phyloP scores from a whole-genome alignment of 75 land plant species.

The Sequoia sempervirens region DNA sequence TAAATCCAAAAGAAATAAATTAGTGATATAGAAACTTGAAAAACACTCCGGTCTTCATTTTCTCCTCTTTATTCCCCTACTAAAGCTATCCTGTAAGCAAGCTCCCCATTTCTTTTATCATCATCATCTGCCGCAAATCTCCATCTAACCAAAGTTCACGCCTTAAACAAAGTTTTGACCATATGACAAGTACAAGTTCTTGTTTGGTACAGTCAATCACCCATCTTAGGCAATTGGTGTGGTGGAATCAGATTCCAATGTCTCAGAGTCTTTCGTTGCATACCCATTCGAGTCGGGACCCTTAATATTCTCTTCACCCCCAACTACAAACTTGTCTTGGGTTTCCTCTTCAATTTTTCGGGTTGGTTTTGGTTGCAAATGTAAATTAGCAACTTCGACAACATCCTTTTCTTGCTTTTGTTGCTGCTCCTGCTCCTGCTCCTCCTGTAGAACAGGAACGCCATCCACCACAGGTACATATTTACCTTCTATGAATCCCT shows the following conservation, averaged over 20 bases:
- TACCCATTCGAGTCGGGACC: not conserved
- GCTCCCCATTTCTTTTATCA: not conserved
- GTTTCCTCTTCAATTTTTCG: not conserved
- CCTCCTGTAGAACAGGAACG: not conserved
- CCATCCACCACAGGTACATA: constrained; percentile 16
- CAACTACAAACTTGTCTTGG: not conserved
- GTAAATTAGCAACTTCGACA: not conserved
- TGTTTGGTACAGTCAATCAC: not conserved
- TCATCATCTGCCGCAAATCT: not conserved
- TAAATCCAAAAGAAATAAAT: not conserved
- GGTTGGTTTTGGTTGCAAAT: not conserved
- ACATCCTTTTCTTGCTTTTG: not conserved
- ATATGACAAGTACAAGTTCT: not conserved
- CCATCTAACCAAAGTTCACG: not conserved
- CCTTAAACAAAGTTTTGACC: not conserved
- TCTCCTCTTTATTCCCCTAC: not conserved
- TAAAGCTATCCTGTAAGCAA: not conserved
- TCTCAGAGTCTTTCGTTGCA: not conserved
- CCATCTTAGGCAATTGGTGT: not conserved
- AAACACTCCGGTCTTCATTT: not conserved
- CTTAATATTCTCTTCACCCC: not conserved
- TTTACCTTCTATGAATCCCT: constrained; percentile 24
- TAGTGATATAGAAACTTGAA: not conserved
- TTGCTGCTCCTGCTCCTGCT: not conserved
- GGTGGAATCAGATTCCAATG: not conserved